phyloP scores from a whole-genome alignment of 179 eudicot species.

The Spergularia azorica region DNA sequence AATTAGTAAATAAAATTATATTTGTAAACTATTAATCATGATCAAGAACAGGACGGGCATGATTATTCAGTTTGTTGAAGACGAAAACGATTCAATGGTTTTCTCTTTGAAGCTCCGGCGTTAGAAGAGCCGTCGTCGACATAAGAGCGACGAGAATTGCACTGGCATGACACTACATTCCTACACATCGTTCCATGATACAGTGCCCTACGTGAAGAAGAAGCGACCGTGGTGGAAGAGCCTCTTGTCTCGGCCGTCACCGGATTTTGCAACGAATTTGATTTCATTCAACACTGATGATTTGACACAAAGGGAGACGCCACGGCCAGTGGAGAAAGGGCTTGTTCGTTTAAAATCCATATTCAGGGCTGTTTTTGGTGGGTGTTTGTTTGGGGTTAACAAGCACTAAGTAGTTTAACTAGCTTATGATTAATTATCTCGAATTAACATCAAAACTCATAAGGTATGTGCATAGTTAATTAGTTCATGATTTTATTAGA shows the following conservation, averaged over 20 bases:
- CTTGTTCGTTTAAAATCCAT: background rate
- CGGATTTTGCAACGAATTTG: conserved; percentile 25
- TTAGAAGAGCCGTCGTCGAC: background rate
- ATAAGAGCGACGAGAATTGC: background rate
- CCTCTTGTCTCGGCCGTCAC: conserved; percentile 13
- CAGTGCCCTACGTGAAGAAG: conserved; percentile 1
- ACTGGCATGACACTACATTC: background rate
- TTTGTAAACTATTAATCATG: background rate
- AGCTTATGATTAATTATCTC: too few species aligned
- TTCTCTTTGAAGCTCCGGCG: background rate
- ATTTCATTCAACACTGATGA: background rate
- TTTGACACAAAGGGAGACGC: background rate
- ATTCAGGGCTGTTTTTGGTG: background rate
- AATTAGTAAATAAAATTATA: too few species aligned
- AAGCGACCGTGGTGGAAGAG: conserved; percentile 31
- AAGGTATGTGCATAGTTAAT: too few species aligned
- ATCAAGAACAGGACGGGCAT: background rate
- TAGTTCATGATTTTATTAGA: too few species aligned
- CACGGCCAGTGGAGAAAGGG: background rate
- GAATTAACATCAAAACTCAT: too few species aligned
- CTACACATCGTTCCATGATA: conserved; percentile 18
- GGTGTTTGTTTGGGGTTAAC: background rate
- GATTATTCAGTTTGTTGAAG: background rate
- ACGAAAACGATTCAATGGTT: background rate
- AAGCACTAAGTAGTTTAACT: too few species aligned